Base-by-base conservation (phyloP, 2,329 filamentous ascomycete species). In the Aspergillus calidoustus region DNA sequence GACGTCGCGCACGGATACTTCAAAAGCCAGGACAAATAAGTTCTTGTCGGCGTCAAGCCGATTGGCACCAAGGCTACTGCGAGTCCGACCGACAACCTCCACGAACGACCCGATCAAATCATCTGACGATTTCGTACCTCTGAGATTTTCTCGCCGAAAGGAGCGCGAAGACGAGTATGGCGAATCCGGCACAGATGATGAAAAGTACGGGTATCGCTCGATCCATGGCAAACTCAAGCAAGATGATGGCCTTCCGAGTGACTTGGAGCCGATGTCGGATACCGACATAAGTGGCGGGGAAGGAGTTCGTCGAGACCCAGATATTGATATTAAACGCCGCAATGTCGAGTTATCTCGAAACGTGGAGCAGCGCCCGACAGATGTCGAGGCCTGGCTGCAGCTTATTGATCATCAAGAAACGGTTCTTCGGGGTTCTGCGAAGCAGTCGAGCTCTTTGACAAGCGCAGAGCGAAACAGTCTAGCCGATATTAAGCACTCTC, bases 391-490 rank as follows among this genome's bases (percentile, higher is more conserved):
- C 19, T 98, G 94, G 94, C 76, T 96, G 17, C 83, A 86, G 43
- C 82, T 97, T n/a, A 89, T 94, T 50, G 80, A 87, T 7, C 88
- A 96, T 63, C 94, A 98, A 77, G 87, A 92, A 64, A 75, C 77
- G 2, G 81, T 96, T 59, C 78, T 94, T 47, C 79, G 80, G 79
- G 70, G 82, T 72, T 47, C 70, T 6, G 64, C 64, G 38, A 66
- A 67, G 15, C 69, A 76, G 15, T 66, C 61, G 23, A 71, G 81
- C 76, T 44, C 75, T 71, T 31, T 82, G 25, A 88, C 86, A 0
- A 79, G 81, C 30, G 86, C 88, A 3, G 90, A 95, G 70, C 80
- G 81, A 54, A 84, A 84, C 64, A 89, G 89, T 64, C 86, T 91
- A 58, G 88, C 92, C 3, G 90, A 95, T 65, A 87, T 97, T 59